phyloP scores from a whole-genome alignment of 2,329 filamentous ascomycete species.

The Fusarium continuum region DNA sequence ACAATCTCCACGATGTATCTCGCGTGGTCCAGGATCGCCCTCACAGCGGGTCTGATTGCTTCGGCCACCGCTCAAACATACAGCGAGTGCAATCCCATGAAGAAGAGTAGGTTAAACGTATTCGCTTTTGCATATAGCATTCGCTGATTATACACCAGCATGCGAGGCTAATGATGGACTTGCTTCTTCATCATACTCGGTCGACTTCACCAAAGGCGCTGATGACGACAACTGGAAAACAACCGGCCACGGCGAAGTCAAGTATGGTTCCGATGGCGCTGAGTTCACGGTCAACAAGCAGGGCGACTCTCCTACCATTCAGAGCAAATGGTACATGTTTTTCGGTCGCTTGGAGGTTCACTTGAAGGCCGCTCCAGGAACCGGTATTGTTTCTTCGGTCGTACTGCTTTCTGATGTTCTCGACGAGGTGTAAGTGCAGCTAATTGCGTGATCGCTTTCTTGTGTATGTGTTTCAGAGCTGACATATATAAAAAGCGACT shows the following conservation, averaged over 20 bases:
- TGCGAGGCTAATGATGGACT: conserved; percentile 26
- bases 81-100: conserved; percentile 33
- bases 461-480: too few species aligned
- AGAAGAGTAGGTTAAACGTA: conserved; percentile 20
- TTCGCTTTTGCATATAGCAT: background rate
- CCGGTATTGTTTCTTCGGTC: conserved; percentile 79
- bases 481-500: conserved; percentile 58
- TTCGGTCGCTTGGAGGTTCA: conserved; percentile 78
- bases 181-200: conserved; percentile 24
- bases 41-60: conserved; percentile 23
- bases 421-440: conserved; percentile 54
- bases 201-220: conserved; percentile 35
- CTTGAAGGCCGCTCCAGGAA: conserved; percentile 75
- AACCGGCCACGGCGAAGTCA: conserved; percentile 28
- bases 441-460: too few species aligned
- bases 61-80: conserved; percentile 29
- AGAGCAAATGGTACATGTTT: conserved; percentile 82
- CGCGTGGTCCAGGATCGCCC: conserved; percentile 2
- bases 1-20: conserved; percentile 9
- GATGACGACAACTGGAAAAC: conserved; percentile 35
- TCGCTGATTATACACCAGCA: background rate
- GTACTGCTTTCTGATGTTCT: conserved; percentile 79
- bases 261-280: conserved; percentile 32
- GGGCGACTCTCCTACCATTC: conserved; percentile 68
- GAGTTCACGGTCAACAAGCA: conserved; percentile 65